A percentile compares a stretch with the other conserved stretches of the same genome.
phyloP scores from a whole-genome alignment of 768 basidiomycete genomes.

The Calocybe cyanea region DNA sequence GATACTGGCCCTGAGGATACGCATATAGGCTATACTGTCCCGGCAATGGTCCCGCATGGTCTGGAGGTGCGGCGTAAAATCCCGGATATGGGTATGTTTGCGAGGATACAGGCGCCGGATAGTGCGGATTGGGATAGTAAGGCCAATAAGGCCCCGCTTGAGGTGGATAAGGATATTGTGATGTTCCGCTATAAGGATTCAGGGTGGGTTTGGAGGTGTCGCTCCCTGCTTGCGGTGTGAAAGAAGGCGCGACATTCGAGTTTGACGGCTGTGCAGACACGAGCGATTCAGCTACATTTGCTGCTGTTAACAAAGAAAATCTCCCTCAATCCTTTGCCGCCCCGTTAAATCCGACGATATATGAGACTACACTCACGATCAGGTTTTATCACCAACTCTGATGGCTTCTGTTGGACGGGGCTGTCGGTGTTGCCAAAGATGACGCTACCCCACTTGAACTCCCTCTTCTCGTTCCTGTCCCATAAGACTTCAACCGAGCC shows the following conservation, averaged over 20 bases:
- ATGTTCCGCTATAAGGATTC: constrained; percentile 15
- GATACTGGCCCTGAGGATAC: constrained; percentile 22
- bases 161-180: constrained; percentile 18
- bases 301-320: constrained; percentile 15
- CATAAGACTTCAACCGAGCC: constrained; percentile 78
- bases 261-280: constrained; percentile 29
- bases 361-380: constrained; percentile 36
- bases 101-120: constrained; percentile 14
- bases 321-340: background rate
- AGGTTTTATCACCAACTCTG: constrained; percentile 45
- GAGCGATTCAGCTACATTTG: constrained; percentile 17
- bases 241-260: constrained; percentile 20
- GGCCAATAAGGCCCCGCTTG: constrained; percentile 33
- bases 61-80: constrained; percentile 21
- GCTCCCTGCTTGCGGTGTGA: constrained; percentile 5
- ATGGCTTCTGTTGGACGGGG: constrained; percentile 70
- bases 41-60: constrained; percentile 9
- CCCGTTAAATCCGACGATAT: constrained; percentile 7
- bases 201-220: constrained; percentile 1
- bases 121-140: constrained; percentile 22
- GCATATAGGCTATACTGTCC: constrained; percentile 23
- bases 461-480: constrained; percentile 68
- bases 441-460: constrained; percentile 82
- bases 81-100: constrained; percentile 26
- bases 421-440: constrained; percentile 72